phyloP scores from a whole-genome alignment of 2,329 filamentous ascomycete genomes.

The Coleophoma cylindrospora region DNA sequence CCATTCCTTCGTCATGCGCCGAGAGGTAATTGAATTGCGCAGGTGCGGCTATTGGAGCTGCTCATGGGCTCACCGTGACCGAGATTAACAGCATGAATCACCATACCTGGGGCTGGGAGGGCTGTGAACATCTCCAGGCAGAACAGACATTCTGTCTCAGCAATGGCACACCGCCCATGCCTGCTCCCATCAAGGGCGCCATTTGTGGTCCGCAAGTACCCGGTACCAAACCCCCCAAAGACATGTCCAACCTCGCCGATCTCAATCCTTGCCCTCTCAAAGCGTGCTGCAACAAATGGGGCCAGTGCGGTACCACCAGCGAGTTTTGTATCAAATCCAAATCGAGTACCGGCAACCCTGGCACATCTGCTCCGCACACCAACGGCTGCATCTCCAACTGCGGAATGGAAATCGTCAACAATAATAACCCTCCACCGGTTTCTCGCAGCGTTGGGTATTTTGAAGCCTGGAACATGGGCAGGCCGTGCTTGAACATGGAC shows the following conservation, averaged over 20 bases:
- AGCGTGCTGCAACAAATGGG: constrained; percentile 35
- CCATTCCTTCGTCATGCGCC: no score
- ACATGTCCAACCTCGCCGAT: constrained; percentile 24
- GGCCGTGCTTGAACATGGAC: constrained; percentile 24
- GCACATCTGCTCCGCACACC: constrained; percentile 21
- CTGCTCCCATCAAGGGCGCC: constrained; percentile 29
- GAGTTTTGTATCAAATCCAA: constrained; percentile 29
- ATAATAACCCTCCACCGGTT: constrained; percentile 19
- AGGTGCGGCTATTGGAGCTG: constrained; percentile 20
- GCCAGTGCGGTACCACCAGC: constrained; percentile 30
- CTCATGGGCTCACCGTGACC: constrained; percentile 24
- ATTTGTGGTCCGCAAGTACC: constrained; percentile 40
- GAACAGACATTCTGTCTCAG: constrained; percentile 28
- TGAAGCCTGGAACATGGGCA: constrained; percentile 23
- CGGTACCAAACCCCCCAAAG: constrained; percentile 28
- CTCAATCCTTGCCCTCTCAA: constrained; percentile 41
- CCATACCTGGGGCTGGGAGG: constrained; percentile 38
- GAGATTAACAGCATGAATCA: constrained; percentile 34
- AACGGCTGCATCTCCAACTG: constrained; percentile 37
- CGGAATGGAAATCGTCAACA: constrained; percentile 29
- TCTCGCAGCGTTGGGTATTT: constrained; percentile 27
- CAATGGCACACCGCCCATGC: constrained; percentile 34
- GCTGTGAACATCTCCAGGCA: constrained; percentile 28
- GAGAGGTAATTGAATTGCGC: no score
- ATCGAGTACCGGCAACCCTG: constrained; percentile 25